Base-by-base conservation (phyloP, 2,329 filamentous ascomycete species). In the Orbilia quercus region DNA sequence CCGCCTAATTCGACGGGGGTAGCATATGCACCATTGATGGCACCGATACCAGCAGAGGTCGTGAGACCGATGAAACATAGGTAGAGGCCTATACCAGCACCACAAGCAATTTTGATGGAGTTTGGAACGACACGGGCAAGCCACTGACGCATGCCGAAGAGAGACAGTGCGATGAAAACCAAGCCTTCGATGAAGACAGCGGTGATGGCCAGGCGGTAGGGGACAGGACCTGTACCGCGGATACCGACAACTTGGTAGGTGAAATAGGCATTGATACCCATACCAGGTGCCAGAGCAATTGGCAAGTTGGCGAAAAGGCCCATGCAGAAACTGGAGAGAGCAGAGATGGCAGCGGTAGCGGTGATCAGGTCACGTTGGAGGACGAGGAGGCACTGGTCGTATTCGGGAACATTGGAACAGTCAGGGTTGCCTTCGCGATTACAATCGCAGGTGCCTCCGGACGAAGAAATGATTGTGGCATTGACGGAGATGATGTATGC, bases 181-280 rank as follows among this genome's bases (percentile, higher is more conserved):
- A 90, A 91, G 38, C 92, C 92, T 80, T 96, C 92, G 12, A 95
- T 89, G 79, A 96, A 96, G 76, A 95, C 92, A 60, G 92, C 91
- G 2, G 91, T 95, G 38, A 96, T 82, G 34, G 92, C 92, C 44
- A 93, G 85, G 59, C 85, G 80, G 79, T 91, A 96, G 0, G 91
- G 87, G 7, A 96, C 88, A 36, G 85, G 83, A 1, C 91, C 91
- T 20, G 84, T 85, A 45, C 91, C 92, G 79, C 93, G 89, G 78
- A 84, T 87, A 2, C 92, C 92, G 65, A 96, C 91, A 47, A 91
- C 89, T 69, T 79, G 81, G 79, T 90, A 96, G 23, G 91, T 86
- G 79, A 96, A 96, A 80, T 96, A 96, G 16, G 91, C 91, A 79
- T 96, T 96, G 63, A 96, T 81, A 23, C 92, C 90, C 89, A 92